Evolutionary conservation across 2,329 filamentous ascomycete genomes (phyloP).

Genomic region (Onygenales sp.): DNA sequence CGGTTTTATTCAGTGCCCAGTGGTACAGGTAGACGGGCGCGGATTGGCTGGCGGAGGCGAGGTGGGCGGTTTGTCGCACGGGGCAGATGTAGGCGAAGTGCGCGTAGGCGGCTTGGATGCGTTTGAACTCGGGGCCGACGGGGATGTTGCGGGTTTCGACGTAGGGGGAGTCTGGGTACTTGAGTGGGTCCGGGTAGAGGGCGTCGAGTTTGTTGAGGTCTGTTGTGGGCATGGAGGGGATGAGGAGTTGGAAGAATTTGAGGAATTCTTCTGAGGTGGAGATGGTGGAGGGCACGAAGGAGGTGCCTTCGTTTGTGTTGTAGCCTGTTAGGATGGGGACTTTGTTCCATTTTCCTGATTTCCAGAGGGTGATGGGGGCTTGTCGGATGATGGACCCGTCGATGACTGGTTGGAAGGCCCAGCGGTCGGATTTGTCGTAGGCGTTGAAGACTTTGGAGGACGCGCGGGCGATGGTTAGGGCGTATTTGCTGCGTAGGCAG

Average conservation of each 20-base stretch:
- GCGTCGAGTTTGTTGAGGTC: conserved; percentile 48
- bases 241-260: conserved; percentile 51
- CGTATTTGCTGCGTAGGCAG: conserved; percentile 34
- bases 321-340: conserved; percentile 61
- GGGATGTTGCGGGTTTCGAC: conserved; percentile 17
- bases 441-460: conserved; percentile 35
- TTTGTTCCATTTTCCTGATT: conserved; percentile 42
- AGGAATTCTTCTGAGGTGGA: conserved; percentile 45
- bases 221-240: conserved; percentile 45
- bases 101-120: conserved; percentile 39
- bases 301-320: conserved; percentile 59
- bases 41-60: conserved; percentile 23
- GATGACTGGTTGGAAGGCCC: conserved; percentile 61
- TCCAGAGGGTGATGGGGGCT: conserved; percentile 52
- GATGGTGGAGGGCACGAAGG: conserved; percentile 49
- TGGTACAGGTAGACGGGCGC: conserved; percentile 43
- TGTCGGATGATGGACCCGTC: conserved; percentile 52
- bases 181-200: conserved; percentile 54
- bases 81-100: conserved; percentile 43
- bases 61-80: conserved; percentile 37
- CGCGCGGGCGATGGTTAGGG: conserved; percentile 27
- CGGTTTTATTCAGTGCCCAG: conserved; percentile 41
- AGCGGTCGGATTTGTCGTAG: conserved; percentile 39
- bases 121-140: conserved; percentile 45
- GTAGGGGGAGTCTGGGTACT: conserved; percentile 33